Base-by-base conservation (phyloP, 495 filamentous ascomycete species). In the Oidiodendron maius region DNA sequence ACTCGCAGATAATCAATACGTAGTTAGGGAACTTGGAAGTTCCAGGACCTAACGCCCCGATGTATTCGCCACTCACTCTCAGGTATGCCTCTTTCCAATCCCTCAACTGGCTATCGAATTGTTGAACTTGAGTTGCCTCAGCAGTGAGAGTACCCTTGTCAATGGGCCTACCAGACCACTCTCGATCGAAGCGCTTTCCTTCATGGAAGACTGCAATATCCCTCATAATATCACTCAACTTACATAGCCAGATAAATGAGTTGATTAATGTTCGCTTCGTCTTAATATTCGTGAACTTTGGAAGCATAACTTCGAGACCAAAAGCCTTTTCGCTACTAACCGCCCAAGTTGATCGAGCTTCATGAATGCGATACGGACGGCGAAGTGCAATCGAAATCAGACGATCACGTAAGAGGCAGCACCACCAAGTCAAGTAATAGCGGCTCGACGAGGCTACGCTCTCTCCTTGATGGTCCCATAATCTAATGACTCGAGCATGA, bases 181-280 rank as follows among this genome's bases (percentile, higher is more conserved):
- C 13, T 15, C 37, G 37, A 40, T 15, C 37, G 37, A 40, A 40
- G 37, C 18, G 18, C 13, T 40, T 40, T 16, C 17, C 6, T 21
- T 40, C 37, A 16, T 40, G 37, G 37, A 40, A 40, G 37, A 40
- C 37, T 15, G 37, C 37, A 15, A 40, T 21, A 16, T 40, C 37
- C 17, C 37, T 15, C n/a, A 43, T 8, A 21, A 43, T 43, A 5
- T 43, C 8, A 20, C 40, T 43, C 40, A 43, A 20, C 24, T 43
- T 21, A 20, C 40, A 43, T 26, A 40, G 15, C 37, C 37, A 40
- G 18, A 40, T 40, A 16, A 40, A 40, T 40, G 37, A 15, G 10
- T 40, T 16, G 18, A 40, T 40, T 10, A 40, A 8, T 15, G 37
- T 6, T 16, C 37, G 37, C 15, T 40, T 40, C 18, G 13, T 21